A percentile compares a stretch with the other conserved stretches of the same genome.
These are phyloP conservation scores for Coemansia sp. DNA, from an alignment of 192 early-diverging fungal genomes.

Conservation along the genomic window DNA sequence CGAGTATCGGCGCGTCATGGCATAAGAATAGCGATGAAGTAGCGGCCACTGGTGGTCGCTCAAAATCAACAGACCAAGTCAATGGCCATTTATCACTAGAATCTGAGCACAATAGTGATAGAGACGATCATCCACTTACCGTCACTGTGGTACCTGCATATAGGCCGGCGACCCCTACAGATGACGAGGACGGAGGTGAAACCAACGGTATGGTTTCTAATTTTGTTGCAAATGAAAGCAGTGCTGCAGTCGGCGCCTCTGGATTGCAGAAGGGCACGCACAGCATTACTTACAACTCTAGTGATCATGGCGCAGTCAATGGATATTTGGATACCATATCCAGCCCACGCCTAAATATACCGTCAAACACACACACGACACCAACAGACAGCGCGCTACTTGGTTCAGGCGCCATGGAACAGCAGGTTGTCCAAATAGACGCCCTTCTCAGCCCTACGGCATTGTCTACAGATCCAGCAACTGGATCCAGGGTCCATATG, in stretches of 20 bases:
- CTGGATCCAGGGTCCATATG: conserved; percentile 8
- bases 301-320: conserved; percentile 28
- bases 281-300: conserved; percentile 28
- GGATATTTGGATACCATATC: conserved; percentile 33
- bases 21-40: not conserved
- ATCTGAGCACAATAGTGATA: too few species aligned
- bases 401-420: conserved; percentile 14
- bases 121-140: conserved; percentile 8
- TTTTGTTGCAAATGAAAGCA: too few species aligned
- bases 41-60: not conserved
- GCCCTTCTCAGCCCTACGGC: conserved; percentile 18
- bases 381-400: not conserved
- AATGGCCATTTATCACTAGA: too few species aligned
- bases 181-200: conserved; percentile 7
- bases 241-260: too few species aligned
- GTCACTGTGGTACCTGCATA: conserved; percentile 29
- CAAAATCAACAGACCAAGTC: too few species aligned
- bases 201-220: too few species aligned
- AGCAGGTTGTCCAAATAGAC: conserved; percentile 34
- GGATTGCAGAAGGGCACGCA: not conserved
- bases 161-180: conserved; percentile 24
- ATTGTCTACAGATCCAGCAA: not conserved
- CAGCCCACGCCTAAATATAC: conserved; percentile 19
- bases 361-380: not conserved
- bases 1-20: not conserved